These are phyloP conservation scores for Microbotryum lychnidis-dioicae DNA, from an alignment of 1,284 basidiomycete genomes.

Conservation along the genomic window DNA sequence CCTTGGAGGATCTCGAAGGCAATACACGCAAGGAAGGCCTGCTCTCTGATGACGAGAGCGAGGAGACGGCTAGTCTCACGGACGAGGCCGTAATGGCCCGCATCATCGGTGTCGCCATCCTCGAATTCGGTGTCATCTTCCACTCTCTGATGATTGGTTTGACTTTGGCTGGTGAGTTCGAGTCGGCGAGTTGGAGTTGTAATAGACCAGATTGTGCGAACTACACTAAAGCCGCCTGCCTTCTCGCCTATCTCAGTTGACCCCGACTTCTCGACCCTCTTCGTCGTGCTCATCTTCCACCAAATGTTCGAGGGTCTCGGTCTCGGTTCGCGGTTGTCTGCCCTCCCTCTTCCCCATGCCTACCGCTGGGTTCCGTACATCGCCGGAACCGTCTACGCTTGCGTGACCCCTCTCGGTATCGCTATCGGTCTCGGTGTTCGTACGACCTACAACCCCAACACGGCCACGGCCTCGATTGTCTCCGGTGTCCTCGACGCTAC, in stretches of 20 bases:
- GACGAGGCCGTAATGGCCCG: conserved; percentile 49
- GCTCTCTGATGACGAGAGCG: conserved; percentile 23
- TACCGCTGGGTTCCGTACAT: conserved; percentile 57
- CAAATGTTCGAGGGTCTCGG: conserved; percentile 75
- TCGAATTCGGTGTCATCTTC: conserved; percentile 85
- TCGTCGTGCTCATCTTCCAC: conserved; percentile 39
- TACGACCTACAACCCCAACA: conserved; percentile 68
- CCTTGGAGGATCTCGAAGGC: background rate
- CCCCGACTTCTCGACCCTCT: conserved; percentile 9
- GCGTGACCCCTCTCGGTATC: conserved; percentile 75
- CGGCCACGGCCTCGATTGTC: conserved; percentile 64
- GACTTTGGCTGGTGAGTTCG: conserved; percentile 74
- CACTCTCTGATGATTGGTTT: conserved; percentile 82
- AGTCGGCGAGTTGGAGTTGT: conserved; percentile 71
- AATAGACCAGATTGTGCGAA: conserved; percentile 38
- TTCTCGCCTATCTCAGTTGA: conserved; percentile 19
- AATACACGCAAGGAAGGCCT: background rate
- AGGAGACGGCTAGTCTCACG: conserved; percentile 42
- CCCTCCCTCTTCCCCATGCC: conserved; percentile 54
- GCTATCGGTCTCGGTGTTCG: conserved; percentile 78
- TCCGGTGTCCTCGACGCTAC: conserved; percentile 76
- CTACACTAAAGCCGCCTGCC: conserved; percentile 64
- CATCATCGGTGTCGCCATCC: conserved; percentile 72
- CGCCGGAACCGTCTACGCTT: conserved; percentile 61
- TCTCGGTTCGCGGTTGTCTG: conserved; percentile 67